Base-by-base conservation (phyloP, 2,329 filamentous ascomycete species). In the Clonostachys byssicola region DNA sequence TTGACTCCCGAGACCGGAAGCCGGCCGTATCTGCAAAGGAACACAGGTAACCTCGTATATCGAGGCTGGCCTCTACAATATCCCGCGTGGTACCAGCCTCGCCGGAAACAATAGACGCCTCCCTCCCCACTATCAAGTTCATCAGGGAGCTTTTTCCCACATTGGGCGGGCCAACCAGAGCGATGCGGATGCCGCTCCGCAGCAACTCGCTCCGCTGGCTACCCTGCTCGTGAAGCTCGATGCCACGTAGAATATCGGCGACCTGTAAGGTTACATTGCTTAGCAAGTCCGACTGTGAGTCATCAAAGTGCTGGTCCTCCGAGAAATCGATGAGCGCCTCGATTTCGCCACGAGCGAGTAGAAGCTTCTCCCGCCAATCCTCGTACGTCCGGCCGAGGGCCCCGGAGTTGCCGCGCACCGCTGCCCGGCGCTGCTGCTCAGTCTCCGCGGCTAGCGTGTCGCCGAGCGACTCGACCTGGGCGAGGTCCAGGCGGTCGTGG, bases 301-400 rank as follows among this genome's bases (percentile, higher is more conserved):
- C 91, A 56, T 97, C 92, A 59, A 99, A 95, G 69, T 97, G 89
- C 67, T 99, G 92, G 59, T 97, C 94, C 64, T 99, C 94, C 1
- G 89, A 88, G 63, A 99, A 99, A 66, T 99, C 94, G 51, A 99
- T 97, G 55, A 99, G 70, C 0, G 94, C 94, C 67, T 99, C 94
- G 38, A 99, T 77, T 68, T 97, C 92, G 10, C 90, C 94, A 3
- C 94, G 82, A 10, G 92, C 92, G 52, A 86, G 77, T 7, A 97
- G 73, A 16, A 99, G 70, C 53, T 83, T 75, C 52, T 80, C 72
- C 23, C 92, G 83, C 94, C 94, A 99, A 10, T 59, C 59, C 55
- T 96, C 91, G 63, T 99, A 99, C 16, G 83, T 83, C 49, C 77
- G 75, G 0, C 89, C 83, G 12, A 96, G 73, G 0, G 75, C 68